Evolutionary conservation across 805 yeast species (phyloP), one percentile per base, ranked within the genome.

Genomic region (Schwanniomyces polymorphus): DNA sequence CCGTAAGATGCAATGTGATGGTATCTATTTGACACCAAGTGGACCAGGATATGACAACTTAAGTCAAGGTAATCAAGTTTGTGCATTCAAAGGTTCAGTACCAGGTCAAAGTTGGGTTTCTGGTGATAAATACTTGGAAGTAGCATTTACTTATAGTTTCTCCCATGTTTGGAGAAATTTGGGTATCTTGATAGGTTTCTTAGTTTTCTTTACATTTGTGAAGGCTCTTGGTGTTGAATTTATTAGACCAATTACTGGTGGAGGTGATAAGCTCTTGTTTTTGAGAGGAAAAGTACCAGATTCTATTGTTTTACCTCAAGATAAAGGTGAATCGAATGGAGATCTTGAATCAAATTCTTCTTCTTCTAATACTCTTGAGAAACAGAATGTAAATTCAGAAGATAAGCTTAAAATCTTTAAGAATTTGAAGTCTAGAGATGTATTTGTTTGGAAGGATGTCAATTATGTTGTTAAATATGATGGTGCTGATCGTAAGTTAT

Each of bases 361-460:
- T 41, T 38, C 58, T 47, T 38, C 18, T 52, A 29, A 29, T 31
- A 34, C 40, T n/a, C 53, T 56, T 28, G 66, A 56, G 18, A 68
- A 59, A 31, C 69, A 65, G 16, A 56, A 57, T 16, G 39, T 53
- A 55, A 37, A 54, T 11, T 62, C 54, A 17, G 43, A 42, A 21
- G 66, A 62, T 21, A 61, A 65, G 17, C 58, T 34, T 16, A 53
- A 57, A 16, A 23, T 38, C 2, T 17, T 23, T 12, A 28, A 33
- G 5, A 26, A 37, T 18, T n/a, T 26, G 17, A 12, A 14, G 8
- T 25, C 18, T 65, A 51, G 47, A 25, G 44, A 47, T 46, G 80
- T 84, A 35, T 86, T 86, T 77, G 88, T 84, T 60, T 87, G 95
- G 95, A 80, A 81, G 65, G 79, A 87, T 59, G 81, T 87, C 38